A percentile compares a stretch with the other conserved stretches of the same genome.
Evolutionary conservation across 345 rosid species (phyloP).

Genomic region (Capsella bursapastoris): DNA sequence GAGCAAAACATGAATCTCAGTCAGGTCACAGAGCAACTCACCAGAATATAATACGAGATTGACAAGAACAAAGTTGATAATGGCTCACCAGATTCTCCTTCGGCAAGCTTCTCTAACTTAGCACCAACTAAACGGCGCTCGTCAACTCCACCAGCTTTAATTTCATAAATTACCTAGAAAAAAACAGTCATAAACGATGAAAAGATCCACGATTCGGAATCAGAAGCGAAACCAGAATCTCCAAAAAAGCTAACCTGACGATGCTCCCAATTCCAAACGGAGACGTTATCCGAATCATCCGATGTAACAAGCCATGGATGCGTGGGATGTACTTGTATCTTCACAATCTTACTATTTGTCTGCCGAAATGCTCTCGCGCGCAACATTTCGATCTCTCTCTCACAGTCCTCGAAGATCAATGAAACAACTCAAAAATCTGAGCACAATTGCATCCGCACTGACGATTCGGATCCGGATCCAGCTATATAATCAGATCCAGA

Average conservation of each 20-base stretch:
- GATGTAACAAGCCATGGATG: conserved; percentile 99
- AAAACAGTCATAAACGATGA: conserved; percentile 6
- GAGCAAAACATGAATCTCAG: conserved; percentile 23
- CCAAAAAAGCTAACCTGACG: conserved; percentile 66
- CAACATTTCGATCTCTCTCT: conserved; percentile 60
- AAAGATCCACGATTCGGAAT: conserved; percentile 9
- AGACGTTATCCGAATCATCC: conserved; percentile 94
- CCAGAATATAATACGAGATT: neutral
- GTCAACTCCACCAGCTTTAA: conserved; percentile 97
- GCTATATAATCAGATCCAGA: conserved; percentile 27
- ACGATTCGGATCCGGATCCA: conserved; percentile 16
- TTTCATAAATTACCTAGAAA: conserved; percentile 81
- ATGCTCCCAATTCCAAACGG: conserved; percentile 99
- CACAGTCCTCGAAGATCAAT: conserved; percentile 16
- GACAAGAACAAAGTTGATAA: neutral
- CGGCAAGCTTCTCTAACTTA: conserved; percentile 96
- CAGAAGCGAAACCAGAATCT: conserved; percentile 20
- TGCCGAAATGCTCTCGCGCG: conserved; percentile 88
- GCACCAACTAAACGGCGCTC: conserved; percentile 97
- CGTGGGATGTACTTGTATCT: conserved; percentile 96
- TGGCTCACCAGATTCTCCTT: conserved; percentile 81
- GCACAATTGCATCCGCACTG: conserved; percentile 32
- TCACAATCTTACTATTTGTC: conserved; percentile 80
- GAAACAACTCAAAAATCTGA: conserved; percentile 17
- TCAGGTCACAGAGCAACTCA: conserved; percentile 7